Evolutionary conservation across 176 grass and related monocot genomes (phyloP), one percentile per base, ranked within the genome.

Genomic region (Thalia dealbata): DNA sequence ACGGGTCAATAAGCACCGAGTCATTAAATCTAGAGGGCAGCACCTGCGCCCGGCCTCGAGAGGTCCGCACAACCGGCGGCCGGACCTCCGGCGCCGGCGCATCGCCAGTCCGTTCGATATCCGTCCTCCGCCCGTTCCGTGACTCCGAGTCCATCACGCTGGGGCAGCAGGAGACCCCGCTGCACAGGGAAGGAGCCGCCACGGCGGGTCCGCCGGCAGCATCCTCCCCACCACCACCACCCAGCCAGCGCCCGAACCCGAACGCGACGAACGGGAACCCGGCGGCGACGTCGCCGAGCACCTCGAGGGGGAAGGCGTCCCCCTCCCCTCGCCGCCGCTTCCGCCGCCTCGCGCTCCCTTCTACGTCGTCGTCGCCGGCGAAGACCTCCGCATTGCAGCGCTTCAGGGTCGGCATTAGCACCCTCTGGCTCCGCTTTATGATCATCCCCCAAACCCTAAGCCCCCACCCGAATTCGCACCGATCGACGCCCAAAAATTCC

Each of bases 21-120:
- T 97, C 89, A 52, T 90, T 97, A 76, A 88, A 97, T 75, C 89
- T 77, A 35, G 93, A 97, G 30, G 93, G 93, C 41, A 82, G 74
- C 30, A 89, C 90, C 81, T 80, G 89, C 10, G 87, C 35, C 68
- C 89, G 83, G 0, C 93, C 93, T 44, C 93, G 82, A 72, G 79
- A 97, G 10, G 89, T 92, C 65, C 93, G 82, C 46, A 91, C 84
- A 3, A 97, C 89, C 14, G 89, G 87, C 24, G 89, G 89, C 52
- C 89, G 71, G 22, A 75, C 26, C 46, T 35, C 72, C 6, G 79
- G 55, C 7, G 79, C 27, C 27, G 83, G 25, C 43, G 70, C 74
- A 52, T 56, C 67, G 16, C 52, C 67, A 12, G 35, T 35, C 38
- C 12, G 58, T 25, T 38, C 77, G 52, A 22, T 48, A 35, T 79